Base-by-base conservation (phyloP, 805 yeast species). In the Pichia heedii region DNA sequence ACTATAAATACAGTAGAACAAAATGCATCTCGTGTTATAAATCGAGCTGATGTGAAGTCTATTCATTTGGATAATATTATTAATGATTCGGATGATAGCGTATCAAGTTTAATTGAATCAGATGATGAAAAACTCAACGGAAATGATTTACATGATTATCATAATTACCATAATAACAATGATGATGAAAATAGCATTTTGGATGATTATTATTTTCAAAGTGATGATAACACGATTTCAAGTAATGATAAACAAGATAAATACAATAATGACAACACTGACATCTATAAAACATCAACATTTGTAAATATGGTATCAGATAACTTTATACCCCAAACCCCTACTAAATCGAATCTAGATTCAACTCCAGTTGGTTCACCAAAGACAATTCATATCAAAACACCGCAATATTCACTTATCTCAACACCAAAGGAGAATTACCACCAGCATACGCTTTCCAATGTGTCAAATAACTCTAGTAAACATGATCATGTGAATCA, bases 1-100 rank as follows among this genome's bases (percentile, higher is more conserved):
- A 50, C 40, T 2, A 49, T 58, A 10, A 48, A 45, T 21, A 40
- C 47, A 1, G 61, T 57, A 13, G 46, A 46, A 7, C 49, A 47
- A 21, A 46, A 46, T 19, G 42, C 36, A 8, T 42, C 54, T 2
- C 40, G 42, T 5, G 37, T 47, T 15, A 39, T 44, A 13, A 37
- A 40, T 16, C n/a, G 51, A 34, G 33, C 42, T 27, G 41, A 43
- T 26, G 46, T 45, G 6, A 42, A 44, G 19, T 52, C 56, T 5
- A 51, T 54, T 6, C 54, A 53, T 37, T 26, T 51, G 21, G 54
- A 46, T 19, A 39, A 37, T 32, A 26, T 49, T 22, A 29, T 49
- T 4, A 45, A 41, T 9, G 43, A 34, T 16, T 34, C 46, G 5
- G 44, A 41, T 27, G 34, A 37, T 16, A 43, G 39, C n/a, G 11